These are phyloP conservation scores for Colletotrichum chrysophilum DNA, from an alignment of 2,329 filamentous ascomycete genomes.

Conservation along the genomic window DNA sequence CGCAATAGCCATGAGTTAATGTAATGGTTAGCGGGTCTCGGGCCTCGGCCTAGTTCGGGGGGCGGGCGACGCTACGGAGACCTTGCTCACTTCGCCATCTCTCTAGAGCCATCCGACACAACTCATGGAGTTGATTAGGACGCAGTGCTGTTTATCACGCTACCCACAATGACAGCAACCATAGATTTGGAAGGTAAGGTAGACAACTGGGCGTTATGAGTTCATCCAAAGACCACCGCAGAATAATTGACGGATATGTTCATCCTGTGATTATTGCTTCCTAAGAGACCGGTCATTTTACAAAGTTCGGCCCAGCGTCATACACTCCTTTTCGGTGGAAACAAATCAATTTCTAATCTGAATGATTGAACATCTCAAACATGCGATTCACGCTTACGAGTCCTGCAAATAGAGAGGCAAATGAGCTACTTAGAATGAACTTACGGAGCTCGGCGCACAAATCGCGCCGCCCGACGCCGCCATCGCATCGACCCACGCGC, in stretches of 20 bases:
- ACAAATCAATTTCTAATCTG: background rate
- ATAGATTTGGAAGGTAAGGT: background rate
- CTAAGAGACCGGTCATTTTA: background rate
- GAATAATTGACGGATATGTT: background rate
- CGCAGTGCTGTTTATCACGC: background rate
- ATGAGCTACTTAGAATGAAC: background rate
- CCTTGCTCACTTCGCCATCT: background rate
- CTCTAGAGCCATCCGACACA: background rate
- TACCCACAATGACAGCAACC: background rate
- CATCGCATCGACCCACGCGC: background rate
- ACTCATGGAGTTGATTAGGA: background rate
- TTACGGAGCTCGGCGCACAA: background rate
- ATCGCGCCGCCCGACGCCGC: background rate
- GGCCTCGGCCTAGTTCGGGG: background rate
- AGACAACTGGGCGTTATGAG: background rate
- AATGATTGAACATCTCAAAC: background rate
- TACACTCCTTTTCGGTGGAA: background rate
- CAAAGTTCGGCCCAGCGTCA: background rate
- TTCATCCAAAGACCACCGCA: background rate
- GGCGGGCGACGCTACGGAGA: background rate
- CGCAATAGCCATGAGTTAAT: rapidly evolving
- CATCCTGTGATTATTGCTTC: background rate
- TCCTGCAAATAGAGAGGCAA: background rate
- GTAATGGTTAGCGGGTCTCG: too few species aligned
- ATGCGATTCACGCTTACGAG: background rate